These are phyloP conservation scores for Filobasidium uniguttulatum DNA, from an alignment of 1,284 basidiomycete species.

Conservation along the genomic window DNA sequence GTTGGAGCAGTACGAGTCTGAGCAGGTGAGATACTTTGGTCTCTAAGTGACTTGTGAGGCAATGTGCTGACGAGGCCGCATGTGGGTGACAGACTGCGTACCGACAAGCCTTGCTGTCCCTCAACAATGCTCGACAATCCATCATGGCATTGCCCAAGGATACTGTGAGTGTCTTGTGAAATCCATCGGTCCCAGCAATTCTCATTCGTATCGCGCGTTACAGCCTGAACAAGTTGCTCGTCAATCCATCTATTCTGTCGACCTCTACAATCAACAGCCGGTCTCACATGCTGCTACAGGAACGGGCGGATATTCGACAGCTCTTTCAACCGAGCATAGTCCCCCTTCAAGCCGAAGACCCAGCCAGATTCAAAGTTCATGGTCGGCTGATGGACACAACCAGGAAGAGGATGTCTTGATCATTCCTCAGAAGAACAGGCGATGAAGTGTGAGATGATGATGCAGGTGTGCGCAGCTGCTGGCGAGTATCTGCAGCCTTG, in stretches of 20 bases:
- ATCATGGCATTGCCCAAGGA: conserved; percentile 36
- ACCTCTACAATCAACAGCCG: conserved; percentile 1
- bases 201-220: background rate
- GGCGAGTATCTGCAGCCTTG: background rate
- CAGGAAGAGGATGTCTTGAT: conserved; percentile 10
- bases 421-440: conserved; percentile 1
- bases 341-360: background rate
- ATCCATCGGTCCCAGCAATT: background rate
- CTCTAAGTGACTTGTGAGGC: too few species aligned
- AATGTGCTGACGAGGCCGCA: background rate
- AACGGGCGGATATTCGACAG: conserved; percentile 1
- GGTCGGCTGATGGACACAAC: conserved; percentile 1
- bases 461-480: background rate
- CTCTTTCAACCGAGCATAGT: background rate
- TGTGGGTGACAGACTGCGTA: conserved; percentile 30
- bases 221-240: conserved; percentile 8
- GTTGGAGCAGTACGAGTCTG: conserved; percentile 71
- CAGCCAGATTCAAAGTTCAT: conserved; percentile 2
- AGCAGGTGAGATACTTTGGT: conserved; percentile 47
- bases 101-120: conserved; percentile 37
- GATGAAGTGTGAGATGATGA: background rate
- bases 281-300: background rate
- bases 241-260: conserved; percentile 8
- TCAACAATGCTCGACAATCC: conserved; percentile 30
- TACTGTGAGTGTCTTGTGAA: background rate